These are phyloP conservation scores for Scytalidium sp. DNA, from an alignment of 2,329 filamentous ascomycete genomes.

Conservation along the genomic window DNA sequence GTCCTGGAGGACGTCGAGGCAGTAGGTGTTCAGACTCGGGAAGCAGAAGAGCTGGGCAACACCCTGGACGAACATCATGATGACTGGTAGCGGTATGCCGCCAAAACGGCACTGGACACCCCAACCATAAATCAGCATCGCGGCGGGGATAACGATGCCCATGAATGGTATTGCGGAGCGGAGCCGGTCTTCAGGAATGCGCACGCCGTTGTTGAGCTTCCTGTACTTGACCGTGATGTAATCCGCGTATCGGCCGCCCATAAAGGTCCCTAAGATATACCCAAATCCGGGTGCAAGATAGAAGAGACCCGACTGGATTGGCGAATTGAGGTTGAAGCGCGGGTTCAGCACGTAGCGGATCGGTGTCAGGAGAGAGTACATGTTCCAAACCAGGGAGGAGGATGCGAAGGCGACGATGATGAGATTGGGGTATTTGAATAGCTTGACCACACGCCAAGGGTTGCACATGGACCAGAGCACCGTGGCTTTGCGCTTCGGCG, in stretches of 20 bases:
- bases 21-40: slow-evolving; percentile 75
- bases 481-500: slow-evolving; percentile 42
- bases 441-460: slow-evolving; percentile 58
- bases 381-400: slow-evolving; percentile 69
- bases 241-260: slow-evolving; percentile 72
- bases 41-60: slow-evolving; percentile 75
- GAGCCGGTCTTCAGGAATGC: slow-evolving; percentile 67
- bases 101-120: slow-evolving; percentile 46
- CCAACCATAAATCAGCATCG: slow-evolving; percentile 70
- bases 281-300: slow-evolving; percentile 72
- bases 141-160: slow-evolving; percentile 54
- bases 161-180: slow-evolving; percentile 56
- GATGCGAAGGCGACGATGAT: slow-evolving; percentile 59
- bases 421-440: slow-evolving; percentile 69
- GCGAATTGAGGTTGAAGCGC: slow-evolving; percentile 64
- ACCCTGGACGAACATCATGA: slow-evolving; percentile 73
- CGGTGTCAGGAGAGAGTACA: slow-evolving; percentile 65
- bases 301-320: slow-evolving; percentile 67
- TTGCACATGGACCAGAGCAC: slow-evolving; percentile 64
- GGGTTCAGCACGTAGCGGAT: slow-evolving; percentile 74
- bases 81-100: slow-evolving; percentile 59
- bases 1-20: slow-evolving; percentile 75
- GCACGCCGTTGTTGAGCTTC: slow-evolving; percentile 50
- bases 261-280: slow-evolving; percentile 66
- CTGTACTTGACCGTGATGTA: slow-evolving; percentile 64